Percentiles rank a stretch among this genome's conserved stretches.
Evolutionary conservation across 352 stramenopile species (phyloP).

Genomic region (Elongisporangium anandrum): DNA sequence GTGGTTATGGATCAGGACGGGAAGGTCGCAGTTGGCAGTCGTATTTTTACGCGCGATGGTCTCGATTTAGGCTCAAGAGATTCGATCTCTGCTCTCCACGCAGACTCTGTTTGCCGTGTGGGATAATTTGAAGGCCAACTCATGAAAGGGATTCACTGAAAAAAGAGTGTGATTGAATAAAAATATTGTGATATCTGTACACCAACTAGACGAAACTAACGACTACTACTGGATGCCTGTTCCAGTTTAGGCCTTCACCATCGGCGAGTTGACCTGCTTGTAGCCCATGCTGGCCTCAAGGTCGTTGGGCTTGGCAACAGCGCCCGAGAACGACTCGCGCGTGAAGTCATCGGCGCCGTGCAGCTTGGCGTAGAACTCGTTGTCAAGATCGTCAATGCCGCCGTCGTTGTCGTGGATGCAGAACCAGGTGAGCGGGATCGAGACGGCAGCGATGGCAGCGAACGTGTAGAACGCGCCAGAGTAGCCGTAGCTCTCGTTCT

Average conservation of each 20-base stretch:
- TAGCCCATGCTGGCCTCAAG: conserved; percentile 21
- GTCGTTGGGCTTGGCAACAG: conserved; percentile 21
- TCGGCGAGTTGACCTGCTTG: conserved; percentile 14
- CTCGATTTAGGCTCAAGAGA: too few relatives aligned
- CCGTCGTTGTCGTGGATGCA: conserved; percentile 63
- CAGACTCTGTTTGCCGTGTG: too few relatives aligned
- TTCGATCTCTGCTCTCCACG: too few relatives aligned
- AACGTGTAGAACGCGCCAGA: conserved; percentile 58
- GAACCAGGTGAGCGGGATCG: conserved; percentile 58
- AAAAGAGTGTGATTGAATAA: not conserved
- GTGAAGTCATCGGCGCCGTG: conserved; percentile 31
- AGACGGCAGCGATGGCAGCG: conserved; percentile 38
- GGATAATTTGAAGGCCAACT: too few relatives aligned
- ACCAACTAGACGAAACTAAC: not conserved
- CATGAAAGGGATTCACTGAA: not conserved
- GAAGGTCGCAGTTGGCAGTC: too few relatives aligned
- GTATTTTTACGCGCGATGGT: too few relatives aligned
- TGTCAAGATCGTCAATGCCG: conserved; percentile 50
- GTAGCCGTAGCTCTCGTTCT: conserved; percentile 54
- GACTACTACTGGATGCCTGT: conserved; percentile 9
- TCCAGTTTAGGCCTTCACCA: not conserved
- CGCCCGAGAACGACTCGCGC: conserved; percentile 21
- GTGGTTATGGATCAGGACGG: not conserved
- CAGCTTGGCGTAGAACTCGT: conserved; percentile 42
- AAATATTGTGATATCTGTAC: not conserved